Base-by-base conservation (phyloP, 495 filamentous ascomycete genomes). In the Lasiosphaeria ovina region DNA sequence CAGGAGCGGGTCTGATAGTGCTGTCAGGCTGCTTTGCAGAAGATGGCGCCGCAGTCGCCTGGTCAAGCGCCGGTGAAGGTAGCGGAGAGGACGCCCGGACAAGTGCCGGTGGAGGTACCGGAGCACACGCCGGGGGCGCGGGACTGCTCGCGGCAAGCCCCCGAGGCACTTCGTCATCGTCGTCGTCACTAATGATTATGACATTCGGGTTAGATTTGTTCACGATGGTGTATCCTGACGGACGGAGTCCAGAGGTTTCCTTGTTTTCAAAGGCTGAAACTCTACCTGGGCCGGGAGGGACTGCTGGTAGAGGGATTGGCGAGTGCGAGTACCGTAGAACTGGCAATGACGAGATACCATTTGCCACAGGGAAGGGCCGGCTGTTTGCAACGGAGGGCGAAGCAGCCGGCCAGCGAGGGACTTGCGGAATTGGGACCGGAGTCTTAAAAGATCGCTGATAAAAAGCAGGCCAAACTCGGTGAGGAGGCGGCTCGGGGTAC, bases 131-230 rank as follows among this genome's bases (percentile, higher is more conserved):
- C 24, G 2, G 24, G 24, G 24, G 24, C 24, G 24, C 24, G 24
- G 24, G 24, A 24, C 24, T 16, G 11, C 11, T 10, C 4, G 42
- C n/a, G 35, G 14, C 4, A 7, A 16, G n/a, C 14, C 6, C 11
- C 4, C 6, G 3, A 8, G 24, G 24, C 24, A 24, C 59, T 16
- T 50, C 55, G 12, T 61, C 55, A 9, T 68, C 63, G 12, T 68
- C 63, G 34, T 60, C 58, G 6, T 62, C 59, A 42, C 24, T 24
- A 2, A 70, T 54, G 10, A 62, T 33, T 16, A 70, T 68, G 3
- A 67, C 47, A 35, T 58, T 35, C 0, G 42, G 35, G 10, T 33
- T 16, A 35, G 10, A 4, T 16, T 53, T 35, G 7, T 9, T 11
- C 11, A 8, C 34, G 51, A 3, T 34, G 0, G 32, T 8, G 16